Base-by-base conservation (phyloP, 306 rosid genomes). In the Rubus idaeus region DNA sequence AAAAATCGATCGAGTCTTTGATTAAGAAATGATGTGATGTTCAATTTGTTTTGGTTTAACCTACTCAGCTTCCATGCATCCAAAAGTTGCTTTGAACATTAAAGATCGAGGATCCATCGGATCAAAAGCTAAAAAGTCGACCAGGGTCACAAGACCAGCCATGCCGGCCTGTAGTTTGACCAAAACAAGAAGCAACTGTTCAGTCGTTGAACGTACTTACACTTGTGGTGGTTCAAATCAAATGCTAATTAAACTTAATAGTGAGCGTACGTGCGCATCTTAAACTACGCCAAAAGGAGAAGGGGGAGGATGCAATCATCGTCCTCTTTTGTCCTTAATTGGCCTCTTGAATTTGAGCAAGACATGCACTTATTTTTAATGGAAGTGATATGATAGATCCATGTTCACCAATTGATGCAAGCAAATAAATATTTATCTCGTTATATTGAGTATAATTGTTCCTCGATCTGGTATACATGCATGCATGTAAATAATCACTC, bases 81-180 rank as follows among this genome's bases (percentile, higher is more conserved):
- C 14, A 71, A 70, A 80, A 61, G 80, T 61, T 40, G 52, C 83
- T 75, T 80, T 80, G 37, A 18, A 62, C 18, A 40, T 3, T 18
- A 13, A 47, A 39, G 70, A 64, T 39, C 6, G 21, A 37, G 47
- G 47, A 40, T 64, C 47, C 47, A 64, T 64, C 70, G 70, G 63
- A 75, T 47, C 50, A 80, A 80, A 75, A 68, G 84, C 66, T 64
- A 41, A 37, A 74, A 80, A 75, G 77, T 40, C 44, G 83, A 61
- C 41, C 42, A 30, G 65, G 66, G 57, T 52, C n/a, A 14, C 2
- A 30, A 30, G 44, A 5, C 46, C 55, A 14, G 69, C 41, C 26
- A 8, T 18, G 35, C 35, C 35, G 35, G 35, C 35, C 35, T 30
- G 35, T 60, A 63, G 53, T 37, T 80, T 80, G 80, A 80, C 84